A percentile compares a stretch with the other conserved stretches of the same genome.
These are phyloP conservation scores for Quercus mongolica DNA, from an alignment of 306 rosid species.

Conservation along the genomic window DNA sequence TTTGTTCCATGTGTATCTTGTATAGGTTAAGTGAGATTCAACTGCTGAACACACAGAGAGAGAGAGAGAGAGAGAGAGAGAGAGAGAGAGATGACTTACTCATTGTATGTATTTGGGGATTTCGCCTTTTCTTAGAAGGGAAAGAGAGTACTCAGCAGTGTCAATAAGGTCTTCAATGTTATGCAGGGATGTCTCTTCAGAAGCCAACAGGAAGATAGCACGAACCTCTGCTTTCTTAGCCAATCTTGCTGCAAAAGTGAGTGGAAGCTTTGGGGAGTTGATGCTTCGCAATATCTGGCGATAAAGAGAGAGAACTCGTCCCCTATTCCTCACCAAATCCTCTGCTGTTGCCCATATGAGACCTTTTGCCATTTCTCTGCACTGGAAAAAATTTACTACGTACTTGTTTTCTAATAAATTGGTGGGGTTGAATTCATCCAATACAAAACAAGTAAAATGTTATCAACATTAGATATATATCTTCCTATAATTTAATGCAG, in stretches of 20 bases:
- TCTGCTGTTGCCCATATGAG: conserved; percentile 83
- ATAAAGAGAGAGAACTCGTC: conserved; percentile 59
- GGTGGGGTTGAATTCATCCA: not conserved
- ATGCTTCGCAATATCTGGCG: conserved; percentile 73
- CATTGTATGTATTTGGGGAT: conserved; percentile 49
- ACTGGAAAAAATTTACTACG: not conserved
- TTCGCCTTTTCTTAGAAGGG: conserved; percentile 60
- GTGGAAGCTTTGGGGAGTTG: conserved; percentile 62
- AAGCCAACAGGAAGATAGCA: conserved; percentile 68
- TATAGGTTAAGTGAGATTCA: not conserved
- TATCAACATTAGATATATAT: not conserved
- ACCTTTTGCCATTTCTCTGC: conserved; percentile 53
- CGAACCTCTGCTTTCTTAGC: conserved; percentile 68
- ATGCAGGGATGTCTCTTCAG: conserved; percentile 74
- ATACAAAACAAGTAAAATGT: not conserved
- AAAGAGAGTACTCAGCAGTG: conserved; percentile 75
- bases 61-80: not conserved
- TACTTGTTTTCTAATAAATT: not conserved
- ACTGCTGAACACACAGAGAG: not conserved
- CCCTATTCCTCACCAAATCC: conserved; percentile 61
- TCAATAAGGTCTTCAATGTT: conserved; percentile 76
- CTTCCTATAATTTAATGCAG: not conserved
- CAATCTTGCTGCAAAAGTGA: conserved; percentile 58
- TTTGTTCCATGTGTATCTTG: not conserved
- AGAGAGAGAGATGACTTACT: not conserved